Conservation (phyloP, 495 filamentous ascomycete genomes). For the Podospora pseudopauciseta region DNA sequence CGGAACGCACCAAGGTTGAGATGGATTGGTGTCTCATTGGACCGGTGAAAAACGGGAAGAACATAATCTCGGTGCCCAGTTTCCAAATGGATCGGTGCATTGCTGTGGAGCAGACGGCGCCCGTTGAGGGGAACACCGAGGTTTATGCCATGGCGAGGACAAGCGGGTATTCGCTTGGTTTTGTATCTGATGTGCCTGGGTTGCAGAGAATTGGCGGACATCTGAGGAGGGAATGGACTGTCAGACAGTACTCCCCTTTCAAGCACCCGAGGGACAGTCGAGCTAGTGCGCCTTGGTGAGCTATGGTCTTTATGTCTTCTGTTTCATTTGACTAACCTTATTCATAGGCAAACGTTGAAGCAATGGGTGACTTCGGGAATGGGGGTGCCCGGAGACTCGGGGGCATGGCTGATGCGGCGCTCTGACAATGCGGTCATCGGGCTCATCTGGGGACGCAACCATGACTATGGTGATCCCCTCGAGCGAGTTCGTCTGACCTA, state of each 20-base stretch:
- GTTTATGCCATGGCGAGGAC: conserved; percentile 20
- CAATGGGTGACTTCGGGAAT: conserved; percentile 22
- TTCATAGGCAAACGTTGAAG: conserved; percentile 14
- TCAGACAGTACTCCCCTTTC: conserved; percentile 17
- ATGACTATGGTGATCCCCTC: conserved; percentile 9
- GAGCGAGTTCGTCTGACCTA: conserved; percentile 16
- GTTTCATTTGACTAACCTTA: background rate
- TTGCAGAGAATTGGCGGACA: conserved; percentile 12
- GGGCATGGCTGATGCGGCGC: conserved; percentile 23
- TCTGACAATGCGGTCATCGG: conserved; percentile 18
- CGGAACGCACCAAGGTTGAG: conserved; percentile 9
- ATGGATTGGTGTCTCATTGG: conserved; percentile 22
- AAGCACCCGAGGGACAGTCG: background rate
- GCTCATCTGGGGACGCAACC: conserved; percentile 21
- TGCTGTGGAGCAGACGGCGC: background rate
- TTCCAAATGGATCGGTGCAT: background rate
- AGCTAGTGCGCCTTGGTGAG: background rate
- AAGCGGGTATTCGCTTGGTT: conserved; percentile 20
- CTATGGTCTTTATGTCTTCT: background rate
- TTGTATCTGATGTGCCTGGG: conserved; percentile 20
- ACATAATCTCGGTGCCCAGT: conserved; percentile 10
- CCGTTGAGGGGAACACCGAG: conserved; percentile 19
- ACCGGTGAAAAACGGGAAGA: conserved; percentile 15
- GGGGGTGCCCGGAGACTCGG: conserved; percentile 20
- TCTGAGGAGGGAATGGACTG: conserved; percentile 18